Conservation (phyloP, 2,329 filamentous ascomycete genomes). For the Diaporthe ilicicola region DNA sequence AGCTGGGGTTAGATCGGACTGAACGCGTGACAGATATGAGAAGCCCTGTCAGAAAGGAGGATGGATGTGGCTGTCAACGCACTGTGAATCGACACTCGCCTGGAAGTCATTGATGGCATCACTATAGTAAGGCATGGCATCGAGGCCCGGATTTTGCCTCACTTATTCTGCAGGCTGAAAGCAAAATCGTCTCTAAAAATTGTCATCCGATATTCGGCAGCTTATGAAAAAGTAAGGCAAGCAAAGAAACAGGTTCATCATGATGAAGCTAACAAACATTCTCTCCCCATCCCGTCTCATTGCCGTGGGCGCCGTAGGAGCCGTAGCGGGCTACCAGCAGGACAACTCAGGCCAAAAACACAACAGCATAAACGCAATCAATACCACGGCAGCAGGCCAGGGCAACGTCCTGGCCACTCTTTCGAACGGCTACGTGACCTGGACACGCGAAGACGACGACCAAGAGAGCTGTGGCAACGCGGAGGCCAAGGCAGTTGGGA, state of each 20-base stretch:
- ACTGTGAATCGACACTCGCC: neutral
- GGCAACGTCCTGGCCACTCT: neutral
- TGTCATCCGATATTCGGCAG: neutral
- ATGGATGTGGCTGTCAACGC: neutral
- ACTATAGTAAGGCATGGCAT: no score
- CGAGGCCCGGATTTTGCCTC: no score
- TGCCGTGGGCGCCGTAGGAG: neutral
- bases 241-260: neutral
- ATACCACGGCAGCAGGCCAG: neutral
- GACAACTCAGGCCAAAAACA: neutral
- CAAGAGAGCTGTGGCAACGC: neutral
- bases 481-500: neutral
- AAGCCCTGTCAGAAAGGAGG: neutral
- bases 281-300: neutral
- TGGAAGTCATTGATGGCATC: neutral
- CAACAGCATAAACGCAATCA: neutral
- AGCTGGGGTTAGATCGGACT: no score
- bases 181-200: neutral
- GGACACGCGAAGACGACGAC: neutral
- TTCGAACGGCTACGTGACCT: neutral
- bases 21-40: neutral
- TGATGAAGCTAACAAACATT: neutral
- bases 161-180: neutral
- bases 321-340: neutral
- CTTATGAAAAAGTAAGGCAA: no score